Base-by-base conservation (phyloP, 306 rosid genomes). In the Lathyrus sativus region DNA sequence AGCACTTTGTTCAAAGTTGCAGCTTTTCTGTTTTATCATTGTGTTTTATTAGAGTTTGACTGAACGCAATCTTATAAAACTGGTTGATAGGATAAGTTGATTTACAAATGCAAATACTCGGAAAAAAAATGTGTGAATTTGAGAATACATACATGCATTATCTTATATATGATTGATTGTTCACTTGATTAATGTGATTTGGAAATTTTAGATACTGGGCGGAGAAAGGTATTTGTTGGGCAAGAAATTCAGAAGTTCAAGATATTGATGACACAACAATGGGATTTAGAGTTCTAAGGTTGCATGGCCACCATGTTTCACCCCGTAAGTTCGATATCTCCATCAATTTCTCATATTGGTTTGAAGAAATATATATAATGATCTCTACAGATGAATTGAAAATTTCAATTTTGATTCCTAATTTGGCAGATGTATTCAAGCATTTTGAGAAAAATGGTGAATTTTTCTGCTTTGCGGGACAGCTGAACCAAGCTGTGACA, bases 251-350 rank as follows among this genome's bases (percentile, higher is more conserved):
- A 0, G 69, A 78, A 13, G 91, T 93, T 72, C 85, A 76, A 14
- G 97, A 93, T 44, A 79, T 93, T 39, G 97, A 93, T 31, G 98
- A 90, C 69, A 90, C 97, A 0, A 86, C 96, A 10, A 93, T 93
- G 98, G 98, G 82, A 71, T 93, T 93, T 41, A 85, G 91, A 74
- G 70, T 95, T 2, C 76, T 88, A 28, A 78, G 98, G 59, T 50
- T 88, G 75, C 85, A 85, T 74, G 93, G 96, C 2, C 75, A 81
- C 65, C 41, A 79, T 12, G 69, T 48, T 19, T 88, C 96, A 56
- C 74, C 95, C 0, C 63, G 99, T 93, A 68, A 55, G 54, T 8
- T n/a, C n/a, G n/a, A n/a, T 17, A 10, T 18, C 38, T 35, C 7
- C 35, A 22, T 22, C 35, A 12, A 6, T 33, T 43, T 12, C 26